Evolutionary conservation across 352 stramenopile species (phyloP).

Genomic region (Phytophthora foliorum): DNA sequence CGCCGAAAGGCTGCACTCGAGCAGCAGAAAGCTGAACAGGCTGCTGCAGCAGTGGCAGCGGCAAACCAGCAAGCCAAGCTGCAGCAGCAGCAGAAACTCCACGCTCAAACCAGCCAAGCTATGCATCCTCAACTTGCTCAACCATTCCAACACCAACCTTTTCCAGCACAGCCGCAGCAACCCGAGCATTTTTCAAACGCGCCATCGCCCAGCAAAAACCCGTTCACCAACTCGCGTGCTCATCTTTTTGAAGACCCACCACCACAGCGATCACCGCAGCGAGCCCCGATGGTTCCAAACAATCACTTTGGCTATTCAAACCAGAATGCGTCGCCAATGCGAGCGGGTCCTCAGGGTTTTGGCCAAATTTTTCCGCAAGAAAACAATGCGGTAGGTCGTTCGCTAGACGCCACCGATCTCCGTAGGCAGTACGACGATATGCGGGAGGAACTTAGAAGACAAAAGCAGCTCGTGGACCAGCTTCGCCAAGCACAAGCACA

Average conservation of each 20-base stretch:
- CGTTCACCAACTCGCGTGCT: slow-evolving; percentile 62
- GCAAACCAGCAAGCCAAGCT: slow-evolving; percentile 50
- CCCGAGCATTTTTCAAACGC: slow-evolving; percentile 7
- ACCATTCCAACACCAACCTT: slow-evolving; percentile 13
- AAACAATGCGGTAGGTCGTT: background rate
- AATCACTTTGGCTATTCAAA: slow-evolving; percentile 20
- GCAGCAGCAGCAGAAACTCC: slow-evolving; percentile 47
- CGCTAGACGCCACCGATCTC: slow-evolving; percentile 29
- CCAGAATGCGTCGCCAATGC: slow-evolving; percentile 28
- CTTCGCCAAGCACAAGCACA: slow-evolving; percentile 53
- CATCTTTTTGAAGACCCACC: slow-evolving; percentile 61
- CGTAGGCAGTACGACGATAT: slow-evolving; percentile 69
- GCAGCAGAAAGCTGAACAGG: slow-evolving; percentile 48
- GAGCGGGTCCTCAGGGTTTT: slow-evolving; percentile 1
- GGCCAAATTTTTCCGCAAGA: slow-evolving; percentile 11
- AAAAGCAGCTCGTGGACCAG: slow-evolving; percentile 67
- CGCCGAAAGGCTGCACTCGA: slow-evolving; percentile 58
- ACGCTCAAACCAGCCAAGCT: slow-evolving; percentile 20
- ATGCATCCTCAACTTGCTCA: slow-evolving; percentile 10
- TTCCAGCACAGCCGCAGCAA: slow-evolving; percentile 7
- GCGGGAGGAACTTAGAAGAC: slow-evolving; percentile 51
- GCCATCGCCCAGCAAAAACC: slow-evolving; percentile 34
- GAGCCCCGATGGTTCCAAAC: background rate
- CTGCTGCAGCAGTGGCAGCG: slow-evolving; percentile 36
- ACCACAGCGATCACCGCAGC: slow-evolving; percentile 11